Evolutionary conservation across 139 green algal species (phyloP), one percentile per base, ranked within the genome.

Genomic region (Tetradesmus lagerheimii): DNA sequence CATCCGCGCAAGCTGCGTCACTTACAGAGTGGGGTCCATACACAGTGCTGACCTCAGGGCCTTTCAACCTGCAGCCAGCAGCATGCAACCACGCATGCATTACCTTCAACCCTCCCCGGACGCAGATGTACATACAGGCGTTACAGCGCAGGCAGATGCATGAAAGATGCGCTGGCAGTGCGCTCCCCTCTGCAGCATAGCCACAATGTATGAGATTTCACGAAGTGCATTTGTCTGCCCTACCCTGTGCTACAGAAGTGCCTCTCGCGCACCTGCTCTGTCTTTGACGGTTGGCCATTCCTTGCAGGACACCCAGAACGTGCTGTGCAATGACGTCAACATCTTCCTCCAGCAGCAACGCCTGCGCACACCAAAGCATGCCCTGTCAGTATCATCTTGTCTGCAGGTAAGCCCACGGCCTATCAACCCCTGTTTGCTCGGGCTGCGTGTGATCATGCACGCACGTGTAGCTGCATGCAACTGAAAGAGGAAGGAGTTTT

Each of bases 281-380:
- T 41, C 41, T 43, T 18, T 25, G 27, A 12, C 47, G 62, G 8
- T 77, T 57, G 14, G 74, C 43, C 18, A 74, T 5, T 23, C 37
- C 47, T 29, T 74, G 50, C 45, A 90, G 75, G 23, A 84, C 75
- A 20, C 86, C 86, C 12, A 85, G 29, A 37, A 85, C 29, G 20
- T 89, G 67, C n/a, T 71, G 71, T 71, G 75, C 50, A 37, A 80
- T 64, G 25, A 92, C 15, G 4, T 85, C 80, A 37, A 91, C 79
- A 16, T 87, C 67, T 38, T 89, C 80, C 67, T 89, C 86, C 86
- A 92, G n/a, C 80, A 92, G 67, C 35, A 89, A 25, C 15, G 86
- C 86, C 81, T 90, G 75, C 53, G 31, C 20, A 71, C 57, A 71
- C 23, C n/a, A 23, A 20, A 71, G 16, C 57, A 71, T 25, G 23